phyloP scores from a whole-genome alignment of 371 early-diverging fungal species.

The Conidiobolus incongruus region DNA sequence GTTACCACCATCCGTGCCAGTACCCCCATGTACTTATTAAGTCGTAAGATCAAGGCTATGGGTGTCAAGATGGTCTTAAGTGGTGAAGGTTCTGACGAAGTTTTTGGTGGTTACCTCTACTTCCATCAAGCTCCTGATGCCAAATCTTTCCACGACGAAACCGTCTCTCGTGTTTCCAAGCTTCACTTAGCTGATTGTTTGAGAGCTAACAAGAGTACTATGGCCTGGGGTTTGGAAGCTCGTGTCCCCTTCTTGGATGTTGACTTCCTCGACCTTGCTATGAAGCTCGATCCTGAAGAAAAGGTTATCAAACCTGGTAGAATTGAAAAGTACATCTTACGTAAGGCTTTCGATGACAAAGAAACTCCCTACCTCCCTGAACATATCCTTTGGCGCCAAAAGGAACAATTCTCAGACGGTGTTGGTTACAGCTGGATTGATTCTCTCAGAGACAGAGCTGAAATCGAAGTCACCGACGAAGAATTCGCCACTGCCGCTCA shows the following conservation, averaged over 20 bases:
- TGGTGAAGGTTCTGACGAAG: slow-evolving; percentile 92
- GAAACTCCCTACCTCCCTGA: slow-evolving; percentile 67
- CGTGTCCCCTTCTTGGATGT: slow-evolving; percentile 92
- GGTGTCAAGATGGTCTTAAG: slow-evolving; percentile 96
- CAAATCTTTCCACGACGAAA: slow-evolving; percentile 64
- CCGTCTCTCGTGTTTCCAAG: slow-evolving; percentile 73
- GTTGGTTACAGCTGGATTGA: slow-evolving; percentile 96
- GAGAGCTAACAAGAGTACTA: slow-evolving; percentile 93
- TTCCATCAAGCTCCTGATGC: slow-evolving; percentile 83
- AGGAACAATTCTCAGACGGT: slow-evolving; percentile 96
- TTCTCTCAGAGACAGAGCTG: slow-evolving; percentile 50
- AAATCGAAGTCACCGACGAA: slow-evolving; percentile 45
- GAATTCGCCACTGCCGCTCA: slow-evolving; percentile 37
- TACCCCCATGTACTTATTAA: slow-evolving; percentile 91
- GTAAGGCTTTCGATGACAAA: slow-evolving; percentile 59
- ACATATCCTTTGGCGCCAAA: slow-evolving; percentile 87
- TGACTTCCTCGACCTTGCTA: slow-evolving; percentile 66
- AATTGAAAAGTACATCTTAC: slow-evolving; percentile 76
- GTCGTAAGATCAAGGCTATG: slow-evolving; percentile 88
- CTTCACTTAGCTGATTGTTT: slow-evolving; percentile 86
- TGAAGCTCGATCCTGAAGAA: slow-evolving; percentile 56
- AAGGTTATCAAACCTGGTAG: slow-evolving; percentile 42
- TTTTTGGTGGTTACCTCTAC: slow-evolving; percentile 92
- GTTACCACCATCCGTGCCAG: slow-evolving; percentile 96
- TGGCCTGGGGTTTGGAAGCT: slow-evolving; percentile 97